Base-by-base conservation (phyloP, 768 basidiomycete species). In the Russula vinacea region DNA sequence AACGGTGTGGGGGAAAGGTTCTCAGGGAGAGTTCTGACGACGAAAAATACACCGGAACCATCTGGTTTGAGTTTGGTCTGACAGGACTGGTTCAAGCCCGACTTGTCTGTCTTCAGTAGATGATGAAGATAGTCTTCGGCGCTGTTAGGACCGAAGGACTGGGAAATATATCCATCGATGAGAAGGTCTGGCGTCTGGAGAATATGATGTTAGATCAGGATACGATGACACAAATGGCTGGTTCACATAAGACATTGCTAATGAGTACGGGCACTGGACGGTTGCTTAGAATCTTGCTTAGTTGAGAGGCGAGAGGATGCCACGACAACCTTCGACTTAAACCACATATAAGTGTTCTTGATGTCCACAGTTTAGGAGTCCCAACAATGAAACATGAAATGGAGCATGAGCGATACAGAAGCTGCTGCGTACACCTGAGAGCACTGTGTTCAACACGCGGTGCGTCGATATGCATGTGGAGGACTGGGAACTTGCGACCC, bases 141-240 rank as follows among this genome's bases (percentile, higher is more conserved):
- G 3, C 13, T 56, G 39, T 35, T 39, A 24, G 60, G 64, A 13
- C n/a, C 7, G 49, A 62, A 62, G 50, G 60, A 53, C 16, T 24
- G 44, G 4, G 63, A 53, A 11, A 64, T 61, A 22, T 64, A 64
- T n/a, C 63, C 63, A 16, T 64, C 63, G 5, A 64, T n/a, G 16
- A 64, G 53, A 8, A 64, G 63, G 3, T 60, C 52, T 9, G 17
- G 32, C 7, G 16, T 19, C 62, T 62, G 29, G 50, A 42, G 40
- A 51, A 37, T 5, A n/a, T 10, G 3, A 19, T 8, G 32, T 62
- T 22, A 58, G 50, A 35, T 39, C 35, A 19, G 33, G 35, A n/a
- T 37, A 45, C 16, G 22, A 19, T 9, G 37, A 32, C 32, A 29
- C 14, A 19, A n/a, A n/a, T n/a, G n/a, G n/a, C n/a, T 2, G 9